A percentile compares a stretch with the other conserved stretches of the same genome.
Conservation (phyloP, 495 filamentous ascomycete genomes). For the Aspergillus nidulans region DNA sequence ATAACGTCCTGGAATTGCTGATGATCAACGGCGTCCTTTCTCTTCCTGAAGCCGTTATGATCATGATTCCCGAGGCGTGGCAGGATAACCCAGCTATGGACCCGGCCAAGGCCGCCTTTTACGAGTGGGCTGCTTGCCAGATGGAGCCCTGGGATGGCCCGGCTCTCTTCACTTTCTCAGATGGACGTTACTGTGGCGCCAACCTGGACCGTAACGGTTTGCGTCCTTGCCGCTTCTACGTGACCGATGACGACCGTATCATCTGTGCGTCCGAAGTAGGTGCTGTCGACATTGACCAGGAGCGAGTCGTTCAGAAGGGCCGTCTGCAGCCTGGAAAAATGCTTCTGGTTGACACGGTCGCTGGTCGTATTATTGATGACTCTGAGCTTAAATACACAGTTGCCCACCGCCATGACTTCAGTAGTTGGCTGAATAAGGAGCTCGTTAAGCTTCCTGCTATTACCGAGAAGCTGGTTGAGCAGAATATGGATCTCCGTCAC, state of each 20-base stretch:
- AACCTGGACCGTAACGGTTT: constrained; percentile 98
- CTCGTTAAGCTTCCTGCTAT: constrained; percentile 80
- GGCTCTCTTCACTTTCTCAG: constrained; percentile 95
- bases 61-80: constrained; percentile 99
- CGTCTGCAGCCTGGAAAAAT: constrained; percentile 95
- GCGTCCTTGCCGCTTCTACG: constrained; percentile 95
- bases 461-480: constrained; percentile 51
- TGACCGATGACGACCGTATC: constrained; percentile 96
- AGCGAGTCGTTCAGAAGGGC: constrained; percentile 90
- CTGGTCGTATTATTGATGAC: constrained; percentile 95
- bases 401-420: constrained; percentile 78
- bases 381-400: constrained; percentile 89
- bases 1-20: constrained; percentile 94
- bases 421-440: constrained; percentile 82
- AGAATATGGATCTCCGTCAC: constrained; percentile 58
- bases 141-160: constrained; percentile 99
- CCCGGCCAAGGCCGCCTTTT: constrained; percentile 94
- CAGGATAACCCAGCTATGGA: constrained; percentile 92
- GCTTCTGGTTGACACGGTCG: constrained; percentile 93
- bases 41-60: constrained; percentile 95
- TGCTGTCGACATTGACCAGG: constrained; percentile 86
- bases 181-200: constrained; percentile 96
- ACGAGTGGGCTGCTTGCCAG: constrained; percentile 98
- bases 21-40: constrained; percentile 97
- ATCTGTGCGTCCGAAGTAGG: constrained; percentile 98